Percentiles rank a stretch among this genome's conserved stretches.
phyloP scores from a whole-genome alignment of 371 early-diverging fungal genomes.

The Rhizopus delemar region DNA sequence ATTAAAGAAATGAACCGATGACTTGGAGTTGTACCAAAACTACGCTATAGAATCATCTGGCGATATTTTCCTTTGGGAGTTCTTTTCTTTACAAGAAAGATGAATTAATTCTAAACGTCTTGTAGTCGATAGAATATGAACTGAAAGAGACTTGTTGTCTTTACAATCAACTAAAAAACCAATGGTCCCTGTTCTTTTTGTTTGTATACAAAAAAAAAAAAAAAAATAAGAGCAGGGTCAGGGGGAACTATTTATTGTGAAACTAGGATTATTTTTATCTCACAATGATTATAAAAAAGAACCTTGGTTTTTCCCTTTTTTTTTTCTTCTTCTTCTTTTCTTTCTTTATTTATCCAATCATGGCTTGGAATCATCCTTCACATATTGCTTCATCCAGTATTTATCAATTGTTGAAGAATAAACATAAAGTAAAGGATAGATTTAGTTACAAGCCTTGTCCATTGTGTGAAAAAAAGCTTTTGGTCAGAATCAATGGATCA shows the following conservation, averaged over 20 bases:
- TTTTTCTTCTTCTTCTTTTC: neutral
- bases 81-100: no score
- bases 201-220: neutral
- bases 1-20: slow-evolving; percentile 4
- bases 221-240: neutral
- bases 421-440: slow-evolving; percentile 1
- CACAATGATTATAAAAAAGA: slow-evolving; percentile 7
- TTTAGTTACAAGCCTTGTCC: slow-evolving; percentile 45
- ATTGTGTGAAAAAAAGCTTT: slow-evolving; percentile 43
- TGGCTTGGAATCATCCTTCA: slow-evolving; percentile 3
- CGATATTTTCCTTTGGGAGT: no score
- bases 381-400: slow-evolving; percentile 1
- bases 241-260: slow-evolving; percentile 1
- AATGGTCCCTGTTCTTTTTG: neutral
- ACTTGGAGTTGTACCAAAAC: neutral
- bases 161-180: neutral
- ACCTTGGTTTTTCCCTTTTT: neutral
- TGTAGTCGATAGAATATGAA: no score
- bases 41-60: neutral
- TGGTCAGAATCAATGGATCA: slow-evolving; percentile 49
- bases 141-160: neutral
- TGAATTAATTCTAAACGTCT: no score
- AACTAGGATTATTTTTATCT: neutral
- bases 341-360: neutral
- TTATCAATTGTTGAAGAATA: neutral